Evolutionary conservation across 2,329 filamentous ascomycete species (phyloP).

Genomic region (Ceratocystis cubensis): DNA sequence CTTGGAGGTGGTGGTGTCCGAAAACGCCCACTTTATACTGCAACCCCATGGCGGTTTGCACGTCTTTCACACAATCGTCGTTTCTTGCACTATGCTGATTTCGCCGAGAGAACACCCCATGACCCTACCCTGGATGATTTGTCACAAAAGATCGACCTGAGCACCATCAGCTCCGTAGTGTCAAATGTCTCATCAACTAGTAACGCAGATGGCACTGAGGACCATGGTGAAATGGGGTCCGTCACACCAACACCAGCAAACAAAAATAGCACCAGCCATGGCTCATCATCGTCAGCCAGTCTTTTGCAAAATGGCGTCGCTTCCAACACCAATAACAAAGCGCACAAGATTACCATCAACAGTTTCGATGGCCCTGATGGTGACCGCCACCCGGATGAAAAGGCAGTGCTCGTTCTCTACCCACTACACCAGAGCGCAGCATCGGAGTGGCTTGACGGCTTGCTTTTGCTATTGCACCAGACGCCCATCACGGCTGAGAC

Average conservation of each 20-base stretch:
- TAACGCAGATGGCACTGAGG: conserved; percentile 36
- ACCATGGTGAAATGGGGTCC: conserved; percentile 28
- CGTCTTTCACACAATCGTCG: conserved; percentile 82
- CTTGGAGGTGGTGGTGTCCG: conserved; percentile 22
- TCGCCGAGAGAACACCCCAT: conserved; percentile 49
- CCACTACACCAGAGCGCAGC: conserved; percentile 70
- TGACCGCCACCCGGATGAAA: conserved; percentile 43
- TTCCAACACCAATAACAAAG: conserved; percentile 28
- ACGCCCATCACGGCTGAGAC: conserved; percentile 95
- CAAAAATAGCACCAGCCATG: background rate
- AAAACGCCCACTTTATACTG: conserved; percentile 33
- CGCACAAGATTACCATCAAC: conserved; percentile 85
- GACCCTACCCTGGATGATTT: conserved; percentile 63
- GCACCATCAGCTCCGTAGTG: conserved; percentile 79
- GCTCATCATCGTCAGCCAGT: background rate
- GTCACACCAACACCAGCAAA: conserved; percentile 5
- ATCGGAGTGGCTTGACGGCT: conserved; percentile 90
- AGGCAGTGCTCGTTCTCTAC: conserved; percentile 67
- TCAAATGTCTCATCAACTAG: conserved; percentile 71
- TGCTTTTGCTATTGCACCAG: conserved; percentile 90
- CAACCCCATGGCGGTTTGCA: conserved; percentile 65
- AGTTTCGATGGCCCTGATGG: conserved; percentile 43
- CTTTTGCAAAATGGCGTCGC: conserved; percentile 1
- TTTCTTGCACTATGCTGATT: conserved; percentile 82
- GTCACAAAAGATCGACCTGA: conserved; percentile 72